These are phyloP conservation scores for Penstemon eatonii DNA, from an alignment of 257 asterid genomes.

Conservation along the genomic window DNA sequence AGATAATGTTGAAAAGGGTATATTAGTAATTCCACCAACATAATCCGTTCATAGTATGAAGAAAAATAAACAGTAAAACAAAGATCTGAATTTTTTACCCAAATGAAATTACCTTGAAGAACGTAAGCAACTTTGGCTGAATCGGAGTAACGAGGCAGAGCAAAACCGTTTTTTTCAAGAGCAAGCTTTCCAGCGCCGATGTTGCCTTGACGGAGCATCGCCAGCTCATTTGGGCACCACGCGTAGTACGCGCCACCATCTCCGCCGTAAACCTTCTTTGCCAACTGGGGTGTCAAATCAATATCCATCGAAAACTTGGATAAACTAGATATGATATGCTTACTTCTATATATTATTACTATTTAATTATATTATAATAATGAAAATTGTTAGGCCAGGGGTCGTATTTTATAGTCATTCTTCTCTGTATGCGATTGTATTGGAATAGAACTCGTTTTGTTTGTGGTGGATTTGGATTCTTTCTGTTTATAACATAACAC, in stretches of 20 bases:
- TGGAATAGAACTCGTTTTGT: conserved; percentile 2
- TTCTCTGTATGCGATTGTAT: neutral
- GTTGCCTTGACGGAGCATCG: conserved; percentile 56
- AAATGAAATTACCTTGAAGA: conserved; percentile 44
- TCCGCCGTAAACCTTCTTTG: conserved; percentile 47
- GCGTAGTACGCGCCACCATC: conserved; percentile 54
- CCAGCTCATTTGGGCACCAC: conserved; percentile 48
- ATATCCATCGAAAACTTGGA: conserved; percentile 36
- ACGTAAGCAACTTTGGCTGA: conserved; percentile 60
- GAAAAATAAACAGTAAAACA: no score
- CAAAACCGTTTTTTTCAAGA: conserved; percentile 48
- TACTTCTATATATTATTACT: no score
- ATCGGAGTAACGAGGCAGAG: conserved; percentile 55
- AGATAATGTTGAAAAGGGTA: no score
- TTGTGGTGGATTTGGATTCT: no score
- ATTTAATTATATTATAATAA: neutral
- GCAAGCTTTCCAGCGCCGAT: conserved; percentile 53
- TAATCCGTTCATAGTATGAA: no score
- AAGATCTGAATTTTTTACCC: no score
- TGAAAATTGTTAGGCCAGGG: neutral
- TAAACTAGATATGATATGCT: no score
- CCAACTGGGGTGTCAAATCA: conserved; percentile 49
- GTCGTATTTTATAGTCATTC: conserved; percentile 3
- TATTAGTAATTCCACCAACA: no score
- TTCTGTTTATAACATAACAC: no score